Percentiles rank a stretch among this genome's conserved stretches.
Conservation (phyloP, 306 rosid species). For the Crataegus laevigata region DNA sequence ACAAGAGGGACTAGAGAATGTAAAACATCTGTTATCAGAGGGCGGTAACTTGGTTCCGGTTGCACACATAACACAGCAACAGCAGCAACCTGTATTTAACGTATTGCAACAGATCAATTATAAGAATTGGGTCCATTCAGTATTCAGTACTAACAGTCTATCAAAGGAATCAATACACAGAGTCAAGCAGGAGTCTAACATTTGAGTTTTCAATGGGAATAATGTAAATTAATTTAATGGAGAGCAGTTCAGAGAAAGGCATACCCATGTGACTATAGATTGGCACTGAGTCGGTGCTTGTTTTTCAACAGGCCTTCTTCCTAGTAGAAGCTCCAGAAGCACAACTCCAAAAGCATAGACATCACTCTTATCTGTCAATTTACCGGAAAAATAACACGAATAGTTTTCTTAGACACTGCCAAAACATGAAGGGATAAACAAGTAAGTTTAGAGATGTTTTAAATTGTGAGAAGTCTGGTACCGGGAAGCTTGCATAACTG, state of each 20-base stretch:
- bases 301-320: slow-evolving; percentile 85
- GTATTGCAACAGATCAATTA: neutral
- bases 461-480: neutral
- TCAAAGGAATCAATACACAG: neutral
- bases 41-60: slow-evolving; percentile 90
- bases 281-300: slow-evolving; percentile 77
- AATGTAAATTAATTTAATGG: neutral
- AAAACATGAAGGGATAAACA: neutral
- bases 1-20: slow-evolving; percentile 92
- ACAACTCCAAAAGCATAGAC: slow-evolving; percentile 91
- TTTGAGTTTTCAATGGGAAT: neutral
- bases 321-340: slow-evolving; percentile 76
- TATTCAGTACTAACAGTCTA: neutral
- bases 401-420: neutral
- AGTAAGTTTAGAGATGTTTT: neutral
- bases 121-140: neutral
- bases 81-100: slow-evolving; percentile 65
- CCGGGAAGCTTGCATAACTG: neutral
- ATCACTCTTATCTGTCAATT: slow-evolving; percentile 90
- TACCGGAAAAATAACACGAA: slow-evolving; percentile 37
- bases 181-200: neutral
- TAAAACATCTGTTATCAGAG: slow-evolving; percentile 74
- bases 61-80: slow-evolving; percentile 95
- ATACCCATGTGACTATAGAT: slow-evolving; percentile 97
- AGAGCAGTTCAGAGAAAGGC: slow-evolving; percentile 10